These are phyloP conservation scores for Cladosporium austrohemisphaericum DNA, from an alignment of 2,329 filamentous ascomycete species.

Conservation along the genomic window DNA sequence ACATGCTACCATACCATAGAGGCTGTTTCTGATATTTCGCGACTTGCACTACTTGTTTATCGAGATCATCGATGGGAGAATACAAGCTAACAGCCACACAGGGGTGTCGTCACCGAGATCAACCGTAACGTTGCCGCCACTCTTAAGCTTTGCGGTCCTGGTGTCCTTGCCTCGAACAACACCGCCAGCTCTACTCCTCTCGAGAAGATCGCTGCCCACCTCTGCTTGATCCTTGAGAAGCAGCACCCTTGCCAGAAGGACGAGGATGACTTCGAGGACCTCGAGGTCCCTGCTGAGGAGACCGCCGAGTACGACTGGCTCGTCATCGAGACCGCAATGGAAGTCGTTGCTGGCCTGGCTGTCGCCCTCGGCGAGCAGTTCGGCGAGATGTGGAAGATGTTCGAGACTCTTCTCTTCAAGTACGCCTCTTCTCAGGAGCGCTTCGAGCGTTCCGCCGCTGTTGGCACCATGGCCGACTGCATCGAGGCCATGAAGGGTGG, in stretches of 20 bases:
- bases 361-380: slow-evolving; percentile 78
- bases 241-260: slow-evolving; percentile 92
- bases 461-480: slow-evolving; percentile 89
- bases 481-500: slow-evolving; percentile 75
- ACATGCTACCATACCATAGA: slow-evolving; percentile 35
- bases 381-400: slow-evolving; percentile 88
- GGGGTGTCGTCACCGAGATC: slow-evolving; percentile 86
- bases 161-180: slow-evolving; percentile 64
- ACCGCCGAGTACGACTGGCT: slow-evolving; percentile 97
- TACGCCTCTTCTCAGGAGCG: slow-evolving; percentile 81
- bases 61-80: slow-evolving; percentile 36
- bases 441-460: slow-evolving; percentile 82
- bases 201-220: slow-evolving; percentile 65
- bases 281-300: slow-evolving; percentile 63
- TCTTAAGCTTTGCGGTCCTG: slow-evolving; percentile 84
- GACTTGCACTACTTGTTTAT: slow-evolving; percentile 10
- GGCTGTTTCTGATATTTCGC: slow-evolving; percentile 48
- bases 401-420: slow-evolving; percentile 86
- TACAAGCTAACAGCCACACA: slow-evolving; percentile 42
- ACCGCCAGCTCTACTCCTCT: slow-evolving; percentile 51
- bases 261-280: slow-evolving; percentile 75
- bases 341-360: slow-evolving; percentile 81
- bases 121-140: slow-evolving; percentile 90
- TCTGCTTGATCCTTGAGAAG: slow-evolving; percentile 79
- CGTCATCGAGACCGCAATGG: slow-evolving; percentile 88